Evolutionary conservation across 208 protist species (phyloP).

Genomic region (Leishmania aethiopica): DNA sequence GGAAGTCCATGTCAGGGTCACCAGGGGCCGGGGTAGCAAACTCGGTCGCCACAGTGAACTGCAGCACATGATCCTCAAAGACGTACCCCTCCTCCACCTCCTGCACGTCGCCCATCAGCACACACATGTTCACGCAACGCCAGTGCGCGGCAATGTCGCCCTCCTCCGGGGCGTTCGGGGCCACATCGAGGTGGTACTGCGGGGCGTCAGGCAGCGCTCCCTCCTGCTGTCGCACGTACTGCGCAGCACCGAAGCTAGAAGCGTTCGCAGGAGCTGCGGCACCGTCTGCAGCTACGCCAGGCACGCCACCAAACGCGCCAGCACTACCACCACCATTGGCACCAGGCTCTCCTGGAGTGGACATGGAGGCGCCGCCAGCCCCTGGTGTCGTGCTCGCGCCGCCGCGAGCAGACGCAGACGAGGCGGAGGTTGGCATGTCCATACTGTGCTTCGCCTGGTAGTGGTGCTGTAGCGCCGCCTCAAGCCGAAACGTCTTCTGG

Average conservation of each 20-base stretch:
- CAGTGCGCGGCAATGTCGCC: slow-evolving; percentile 82
- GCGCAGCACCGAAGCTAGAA: slow-evolving; percentile 10
- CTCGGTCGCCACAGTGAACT: slow-evolving; percentile 84
- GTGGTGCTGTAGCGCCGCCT: slow-evolving; percentile 89
- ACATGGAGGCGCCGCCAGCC: neutral
- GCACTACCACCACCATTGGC: neutral
- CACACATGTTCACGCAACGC: slow-evolving; percentile 84
- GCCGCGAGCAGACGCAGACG: neutral
- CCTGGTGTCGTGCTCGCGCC: neutral
- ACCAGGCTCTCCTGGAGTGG: neutral
- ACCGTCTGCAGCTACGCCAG: neutral
- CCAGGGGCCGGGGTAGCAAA: slow-evolving; percentile 77
- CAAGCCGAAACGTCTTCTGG: slow-evolving; percentile 87
- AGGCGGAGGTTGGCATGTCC: slow-evolving; percentile 54
- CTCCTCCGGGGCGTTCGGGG: slow-evolving; percentile 87
- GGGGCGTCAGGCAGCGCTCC: slow-evolving; percentile 59
- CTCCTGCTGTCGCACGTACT: slow-evolving; percentile 73
- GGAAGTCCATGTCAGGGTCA: slow-evolving; percentile 89
- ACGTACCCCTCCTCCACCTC: slow-evolving; percentile 87
- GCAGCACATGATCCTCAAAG: slow-evolving; percentile 85
- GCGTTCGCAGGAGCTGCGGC: neutral
- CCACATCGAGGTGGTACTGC: slow-evolving; percentile 87
- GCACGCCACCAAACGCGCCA: neutral
- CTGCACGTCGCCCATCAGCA: slow-evolving; percentile 76
- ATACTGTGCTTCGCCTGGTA: slow-evolving; percentile 92